Base-by-base conservation (phyloP, 129 eudicot genomes). In the Pseudognaphalium luteoalbum region DNA sequence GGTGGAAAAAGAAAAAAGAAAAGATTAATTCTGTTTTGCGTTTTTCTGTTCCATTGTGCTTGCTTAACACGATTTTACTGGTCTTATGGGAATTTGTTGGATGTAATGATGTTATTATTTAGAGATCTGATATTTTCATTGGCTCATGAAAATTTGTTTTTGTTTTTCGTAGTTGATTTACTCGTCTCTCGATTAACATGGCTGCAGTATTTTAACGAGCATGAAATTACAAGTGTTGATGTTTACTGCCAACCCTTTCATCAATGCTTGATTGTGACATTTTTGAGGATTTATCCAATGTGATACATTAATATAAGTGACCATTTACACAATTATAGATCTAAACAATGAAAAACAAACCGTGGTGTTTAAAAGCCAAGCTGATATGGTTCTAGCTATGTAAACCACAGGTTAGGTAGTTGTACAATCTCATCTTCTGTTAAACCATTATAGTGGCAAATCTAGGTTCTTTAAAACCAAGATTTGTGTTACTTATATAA, bases 11-110 rank as follows among this genome's bases (percentile, higher is more conserved):
- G 34, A 32, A 22, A 34, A 20, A 20, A 54, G 12, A 37, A 51
- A 74, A 67, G 60, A 50, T 42, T 28, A 77, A 51, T 80, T 83
- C 28, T 33, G 71, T 76, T 63, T 73, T 63, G 67, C 60, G 68
- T 79, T 75, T 79, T 75, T 66, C 52, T 70, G 57, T 75, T 67
- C 61, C 37, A 22, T 63, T 76, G 51, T 77, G 67, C 72, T 69
- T 66, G 68, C 41, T 32, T 68, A 66, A 57, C 65, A 50, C 74
- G 71, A 74, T 68, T 68, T 47, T 41, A 41, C 16, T 22, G 66
- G 33, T 16, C 19, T 52, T 37, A 15, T 35, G 69, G 70, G 70
- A 17, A 78, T 78, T 44, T 74, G 64, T 73, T 73, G 74, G 50
- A 80, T 57, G 67, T 67, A 20, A 66, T 42, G 57, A 16, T 5